Conservation (phyloP, 202 grass and related monocot genomes). For the Musa balbisiana region DNA sequence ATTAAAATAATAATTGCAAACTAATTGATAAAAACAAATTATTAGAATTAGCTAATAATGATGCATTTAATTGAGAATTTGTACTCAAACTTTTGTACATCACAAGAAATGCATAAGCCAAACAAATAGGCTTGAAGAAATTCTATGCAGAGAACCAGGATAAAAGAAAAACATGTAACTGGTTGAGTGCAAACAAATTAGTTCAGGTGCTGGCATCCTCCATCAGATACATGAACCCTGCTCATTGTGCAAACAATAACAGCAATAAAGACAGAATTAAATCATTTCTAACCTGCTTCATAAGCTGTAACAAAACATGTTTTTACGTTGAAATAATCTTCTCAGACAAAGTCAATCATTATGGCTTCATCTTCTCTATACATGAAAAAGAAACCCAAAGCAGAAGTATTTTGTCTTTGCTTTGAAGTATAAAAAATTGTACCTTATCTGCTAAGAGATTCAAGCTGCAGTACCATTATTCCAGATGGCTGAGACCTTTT, state of each 20-base stretch:
- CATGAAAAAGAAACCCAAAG: background rate
- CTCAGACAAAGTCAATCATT: background rate
- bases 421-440: slow-evolving; percentile 1
- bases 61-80: no score
- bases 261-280: background rate
- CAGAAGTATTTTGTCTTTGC: background rate
- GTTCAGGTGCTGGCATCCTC: background rate
- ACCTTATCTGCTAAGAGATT: slow-evolving; percentile 13
- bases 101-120: no score
- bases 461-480: slow-evolving; percentile 19
- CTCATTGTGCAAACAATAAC: no score
- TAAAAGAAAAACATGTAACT: background rate
- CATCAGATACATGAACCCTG: background rate
- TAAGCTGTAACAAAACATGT: background rate
- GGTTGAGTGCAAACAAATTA: background rate
- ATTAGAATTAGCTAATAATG: no score
- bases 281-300: background rate
- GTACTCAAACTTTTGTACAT: no score
- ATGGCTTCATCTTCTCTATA: background rate
- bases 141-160: background rate
- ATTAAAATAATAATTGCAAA: no score
- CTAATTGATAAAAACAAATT: no score
- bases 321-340: background rate
- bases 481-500: slow-evolving; percentile 8
- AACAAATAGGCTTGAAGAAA: no score